Evolutionary conservation across 768 basidiomycete species (phyloP).

Genomic region (Podaxis sp.): DNA sequence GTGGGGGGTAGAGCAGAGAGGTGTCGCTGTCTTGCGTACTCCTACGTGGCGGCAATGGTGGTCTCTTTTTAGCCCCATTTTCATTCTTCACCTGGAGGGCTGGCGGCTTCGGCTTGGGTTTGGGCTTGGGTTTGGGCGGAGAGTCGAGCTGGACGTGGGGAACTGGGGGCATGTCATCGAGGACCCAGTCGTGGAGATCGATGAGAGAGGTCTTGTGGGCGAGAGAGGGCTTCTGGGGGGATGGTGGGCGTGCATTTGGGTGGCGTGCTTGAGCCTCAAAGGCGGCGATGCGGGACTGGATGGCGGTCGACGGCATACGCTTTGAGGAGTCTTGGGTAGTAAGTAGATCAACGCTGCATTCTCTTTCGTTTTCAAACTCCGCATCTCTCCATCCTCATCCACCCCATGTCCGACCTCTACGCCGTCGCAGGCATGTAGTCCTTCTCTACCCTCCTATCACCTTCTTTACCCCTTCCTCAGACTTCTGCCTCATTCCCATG

Average conservation of each 20-base stretch:
- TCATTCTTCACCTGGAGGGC: conserved; percentile 2
- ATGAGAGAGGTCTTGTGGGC: conserved; percentile 60
- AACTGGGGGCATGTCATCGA: conserved; percentile 47
- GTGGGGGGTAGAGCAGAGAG: conserved; percentile 30
- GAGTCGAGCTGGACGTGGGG: background rate
- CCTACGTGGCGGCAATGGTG: conserved; percentile 2
- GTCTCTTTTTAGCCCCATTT: conserved; percentile 9
- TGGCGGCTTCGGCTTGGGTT: conserved; percentile 13
- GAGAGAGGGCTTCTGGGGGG: conserved; percentile 48
- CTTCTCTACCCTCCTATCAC: background rate
- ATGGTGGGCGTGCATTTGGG: conserved; percentile 32
- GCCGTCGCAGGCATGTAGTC: conserved; percentile 63
- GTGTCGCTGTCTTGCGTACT: conserved; percentile 9
- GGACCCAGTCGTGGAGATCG: conserved; percentile 72
- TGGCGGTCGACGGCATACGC: conserved; percentile 34
- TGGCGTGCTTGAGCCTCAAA: conserved; percentile 47
- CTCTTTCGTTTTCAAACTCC: conserved; percentile 13
- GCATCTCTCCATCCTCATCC: conserved; percentile 12
- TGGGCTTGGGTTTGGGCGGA: background rate
- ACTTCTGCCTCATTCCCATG: conserved; percentile 88
- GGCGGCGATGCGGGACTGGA: conserved; percentile 60
- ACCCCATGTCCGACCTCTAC: conserved; percentile 53
- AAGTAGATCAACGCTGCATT: background rate
- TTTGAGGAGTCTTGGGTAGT: conserved; percentile 3
- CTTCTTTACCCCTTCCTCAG: conserved; percentile 32